Conservation (phyloP, 2,329 filamentous ascomycete genomes). For the Coniochaeta ligniaria region DNA sequence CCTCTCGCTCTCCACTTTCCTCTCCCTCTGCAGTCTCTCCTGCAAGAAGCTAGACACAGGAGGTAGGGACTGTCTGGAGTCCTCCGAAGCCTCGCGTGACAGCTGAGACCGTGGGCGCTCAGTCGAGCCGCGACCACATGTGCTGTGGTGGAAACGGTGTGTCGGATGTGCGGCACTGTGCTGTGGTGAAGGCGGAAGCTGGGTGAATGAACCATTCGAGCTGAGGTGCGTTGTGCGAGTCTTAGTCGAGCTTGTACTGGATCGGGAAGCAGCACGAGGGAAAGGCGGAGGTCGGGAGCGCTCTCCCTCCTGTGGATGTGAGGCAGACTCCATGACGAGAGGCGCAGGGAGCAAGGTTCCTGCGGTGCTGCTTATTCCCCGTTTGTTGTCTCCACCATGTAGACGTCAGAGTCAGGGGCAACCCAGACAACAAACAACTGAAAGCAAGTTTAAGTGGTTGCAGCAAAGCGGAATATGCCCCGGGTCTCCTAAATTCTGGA, state of each 20-base stretch:
- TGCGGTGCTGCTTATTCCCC: not conserved
- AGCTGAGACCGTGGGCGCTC: conserved; percentile 31
- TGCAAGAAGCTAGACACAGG: conserved; percentile 45
- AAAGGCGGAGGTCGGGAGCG: conserved; percentile 14
- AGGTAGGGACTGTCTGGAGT: conserved; percentile 28
- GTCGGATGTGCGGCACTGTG: conserved; percentile 24
- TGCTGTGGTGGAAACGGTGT: conserved; percentile 32
- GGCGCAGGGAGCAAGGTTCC: conserved; percentile 6
- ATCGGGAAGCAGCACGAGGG: conserved; percentile 37
- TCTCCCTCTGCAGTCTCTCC: conserved; percentile 45
- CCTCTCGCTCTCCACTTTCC: conserved; percentile 40
- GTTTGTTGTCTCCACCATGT: conserved; percentile 7
- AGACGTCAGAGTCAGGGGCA: not conserved
- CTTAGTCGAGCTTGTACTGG: conserved; percentile 35
- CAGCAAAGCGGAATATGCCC: not conserved
- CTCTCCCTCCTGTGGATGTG: conserved; percentile 7
- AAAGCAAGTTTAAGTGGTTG: not conserved
- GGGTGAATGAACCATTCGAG: conserved; percentile 33
- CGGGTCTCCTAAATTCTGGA: not conserved
- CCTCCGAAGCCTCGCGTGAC: conserved; percentile 33
- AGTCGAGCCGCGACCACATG: conserved; percentile 23
- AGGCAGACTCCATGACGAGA: conserved; percentile 11
- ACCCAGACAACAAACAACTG: not conserved
- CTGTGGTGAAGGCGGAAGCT: conserved; percentile 27
- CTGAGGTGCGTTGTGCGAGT: conserved; percentile 33